phyloP scores from a whole-genome alignment of 2,329 filamentous ascomycete species.

The Botryosphaeria agaves region DNA sequence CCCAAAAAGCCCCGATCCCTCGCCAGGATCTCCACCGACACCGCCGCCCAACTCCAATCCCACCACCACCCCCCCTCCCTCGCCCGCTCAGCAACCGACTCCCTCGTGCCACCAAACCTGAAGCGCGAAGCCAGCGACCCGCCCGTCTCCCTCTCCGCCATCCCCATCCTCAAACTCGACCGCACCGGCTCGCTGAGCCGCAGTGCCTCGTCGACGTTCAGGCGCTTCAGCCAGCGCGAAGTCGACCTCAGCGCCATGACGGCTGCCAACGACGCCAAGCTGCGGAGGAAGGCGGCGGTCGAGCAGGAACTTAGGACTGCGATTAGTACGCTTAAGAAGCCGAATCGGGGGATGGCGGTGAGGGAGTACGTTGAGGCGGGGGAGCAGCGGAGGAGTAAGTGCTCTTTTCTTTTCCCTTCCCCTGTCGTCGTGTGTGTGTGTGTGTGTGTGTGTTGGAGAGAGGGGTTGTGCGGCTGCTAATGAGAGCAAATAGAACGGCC shows the following conservation, averaged over 20 bases:
- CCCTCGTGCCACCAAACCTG: conserved; percentile 39
- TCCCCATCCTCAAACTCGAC: too few species aligned
- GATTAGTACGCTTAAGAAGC: conserved; percentile 56
- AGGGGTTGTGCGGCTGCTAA: conserved; percentile 9
- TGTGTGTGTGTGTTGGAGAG: conserved; percentile 10
- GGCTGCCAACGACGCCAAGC: conserved; percentile 37
- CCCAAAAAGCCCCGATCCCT: conserved; percentile 23
- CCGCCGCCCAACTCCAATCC: too few species aligned
- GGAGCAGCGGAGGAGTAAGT: conserved; percentile 32
- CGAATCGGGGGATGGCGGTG: conserved; percentile 53
- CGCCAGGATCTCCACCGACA: too few species aligned
- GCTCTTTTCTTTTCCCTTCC: not conserved
- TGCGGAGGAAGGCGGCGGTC: conserved; percentile 47
- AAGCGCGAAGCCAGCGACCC: conserved; percentile 57
- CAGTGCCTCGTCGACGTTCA: conserved; percentile 22
- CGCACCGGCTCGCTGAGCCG: too few species aligned
- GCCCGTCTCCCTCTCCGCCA: conserved; percentile 31
- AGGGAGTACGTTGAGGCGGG: conserved; percentile 49
- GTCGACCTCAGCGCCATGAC: conserved; percentile 36
- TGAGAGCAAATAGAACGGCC: conserved; percentile 12
- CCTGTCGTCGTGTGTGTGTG: conserved; percentile 9
- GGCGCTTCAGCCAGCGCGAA: conserved; percentile 32
- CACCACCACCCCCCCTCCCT: conserved; percentile 43
- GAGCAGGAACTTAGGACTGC: conserved; percentile 57
- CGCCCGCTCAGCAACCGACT: conserved; percentile 48